Base-by-base conservation (phyloP, 2,329 filamentous ascomycete species). In the Xylariaceae sp. region DNA sequence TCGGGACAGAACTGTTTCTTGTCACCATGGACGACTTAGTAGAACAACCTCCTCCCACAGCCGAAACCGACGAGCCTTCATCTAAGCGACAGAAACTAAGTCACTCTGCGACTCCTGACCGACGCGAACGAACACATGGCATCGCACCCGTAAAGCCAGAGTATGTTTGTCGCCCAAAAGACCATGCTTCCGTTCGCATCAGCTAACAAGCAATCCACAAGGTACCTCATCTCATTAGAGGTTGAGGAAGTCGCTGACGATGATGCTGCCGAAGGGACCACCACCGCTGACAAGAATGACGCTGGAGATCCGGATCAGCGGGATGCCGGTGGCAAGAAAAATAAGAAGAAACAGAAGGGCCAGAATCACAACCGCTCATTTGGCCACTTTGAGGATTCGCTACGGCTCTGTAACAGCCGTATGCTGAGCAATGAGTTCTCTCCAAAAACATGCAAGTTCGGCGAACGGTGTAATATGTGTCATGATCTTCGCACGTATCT, bases 401-500 rank as follows among this genome's bases (percentile, higher is more conserved):
- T 92, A 51, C 82, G 82, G 39, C 80, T 97, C 8, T 97, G 92
- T 72, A 83, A 84, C 63, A 90, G 85, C 49, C 80, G 88, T 56
- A 81, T 82, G 16, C 80, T 84, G 64, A 80, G 76, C 57, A 78
- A 87, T 36, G 92, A 97, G 68, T 95, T 96, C 69, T 92, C 89
- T 2, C 89, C 91, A 0, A 76, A 78, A 58, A 74, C 84, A 22
- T 97, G 94, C 71, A 80, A 76, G 46, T 95, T 86, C 63, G 92
- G 88, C 22, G 86, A 89, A 30, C 84, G 82, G 57, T 99, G 94
- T 76, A 89, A 84, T 61, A 83, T 86, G 61, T 84, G 86, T 64
- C 94, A 99, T 67, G 84, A 96, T 65, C 74, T 99, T 43, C 84
- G 94, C 58, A 86, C 84, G 67, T 99, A 99, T 67, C 75, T 99